Base-by-base conservation (phyloP, 2,329 filamentous ascomycete genomes). In the Helotiales sp. region DNA sequence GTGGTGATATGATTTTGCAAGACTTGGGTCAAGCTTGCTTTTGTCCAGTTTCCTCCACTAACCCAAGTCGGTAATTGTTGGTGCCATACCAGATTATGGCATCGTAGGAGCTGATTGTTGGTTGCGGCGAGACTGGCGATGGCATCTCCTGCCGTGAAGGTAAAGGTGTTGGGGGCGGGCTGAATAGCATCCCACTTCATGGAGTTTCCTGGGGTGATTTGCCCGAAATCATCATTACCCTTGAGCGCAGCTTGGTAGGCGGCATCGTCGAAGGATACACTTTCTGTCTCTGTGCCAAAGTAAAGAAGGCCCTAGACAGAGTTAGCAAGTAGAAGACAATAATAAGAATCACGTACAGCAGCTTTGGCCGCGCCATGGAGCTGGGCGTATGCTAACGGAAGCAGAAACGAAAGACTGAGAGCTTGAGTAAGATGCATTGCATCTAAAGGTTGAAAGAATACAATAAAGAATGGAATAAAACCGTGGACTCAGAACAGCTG, bases 101-200 rank as follows among this genome's bases (percentile, higher is more conserved):
- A 89, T 54, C 87, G 77, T 52, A 88, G 66, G 25, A 83, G 63
- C 71, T 82, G 77, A 4, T 75, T 72, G 58, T 81, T 81, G 22
- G 67, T 67, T 63, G 75, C 72, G 15, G 80, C 80, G 25, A 81
- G 71, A 40, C 75, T 71, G 44, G 79, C 71, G 22, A 83, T 73
- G 52, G 77, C 75, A 55, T 89, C 84, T 31, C 82, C 86, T 1
- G 74, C 72, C 3, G 76, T 76, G 72, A 80, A 89, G 64, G 77
- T 79, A 75, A 88, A 90, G 44, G 74, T 69, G 31, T 76, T 78
- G 46, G 77, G 79, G 29, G 72, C 69, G 0, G 83, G 81, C 75
- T 90, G 83, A 13, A 79, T 84, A 58, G 78, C 75, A 58, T 85
- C 77, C 85, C 85, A 90, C 76, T 67, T 82, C 71, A 84, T 80